Conservation (phyloP, 2,329 filamentous ascomycete genomes). For the Macroventuria anomochaeta region DNA sequence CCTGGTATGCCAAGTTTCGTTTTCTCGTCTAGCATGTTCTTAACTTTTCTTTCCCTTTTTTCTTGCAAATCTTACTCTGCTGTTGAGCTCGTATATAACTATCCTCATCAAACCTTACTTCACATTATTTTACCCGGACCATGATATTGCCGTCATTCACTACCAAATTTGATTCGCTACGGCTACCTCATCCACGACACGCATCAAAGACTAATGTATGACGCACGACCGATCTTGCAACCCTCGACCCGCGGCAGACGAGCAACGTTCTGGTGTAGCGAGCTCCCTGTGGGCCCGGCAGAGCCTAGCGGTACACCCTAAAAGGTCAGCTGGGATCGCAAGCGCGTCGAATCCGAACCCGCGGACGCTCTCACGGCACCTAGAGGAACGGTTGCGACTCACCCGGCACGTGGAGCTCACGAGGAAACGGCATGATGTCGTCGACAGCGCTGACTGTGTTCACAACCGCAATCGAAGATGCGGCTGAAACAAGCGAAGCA, state of each 20-base stretch:
- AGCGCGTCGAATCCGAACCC: conserved; percentile 11
- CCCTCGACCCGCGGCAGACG: conserved; percentile 11
- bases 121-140: background rate
- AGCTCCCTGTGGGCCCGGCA: conserved; percentile 9
- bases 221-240: conserved; percentile 9
- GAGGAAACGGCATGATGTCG: conserved; percentile 9
- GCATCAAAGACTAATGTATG: conserved; percentile 2
- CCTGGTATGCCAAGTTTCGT: background rate
- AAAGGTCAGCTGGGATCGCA: conserved; percentile 13
- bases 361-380: conserved; percentile 4
- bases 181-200: background rate
- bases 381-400: conserved; percentile 3
- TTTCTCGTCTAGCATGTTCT: background rate
- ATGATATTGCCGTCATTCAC: background rate
- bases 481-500: conserved; percentile 12
- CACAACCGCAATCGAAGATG: conserved; percentile 1
- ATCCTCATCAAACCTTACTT: conserved; percentile 5
- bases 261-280: conserved; percentile 12
- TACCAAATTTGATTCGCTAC: background rate
- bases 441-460: background rate
- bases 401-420: conserved; percentile 9
- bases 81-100: conserved; percentile 1
- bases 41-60: background rate
- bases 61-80: background rate
- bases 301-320: conserved; percentile 5